Conservation (phyloP, 2,329 filamentous ascomycete species). For the Sphaceloma murrayae region DNA sequence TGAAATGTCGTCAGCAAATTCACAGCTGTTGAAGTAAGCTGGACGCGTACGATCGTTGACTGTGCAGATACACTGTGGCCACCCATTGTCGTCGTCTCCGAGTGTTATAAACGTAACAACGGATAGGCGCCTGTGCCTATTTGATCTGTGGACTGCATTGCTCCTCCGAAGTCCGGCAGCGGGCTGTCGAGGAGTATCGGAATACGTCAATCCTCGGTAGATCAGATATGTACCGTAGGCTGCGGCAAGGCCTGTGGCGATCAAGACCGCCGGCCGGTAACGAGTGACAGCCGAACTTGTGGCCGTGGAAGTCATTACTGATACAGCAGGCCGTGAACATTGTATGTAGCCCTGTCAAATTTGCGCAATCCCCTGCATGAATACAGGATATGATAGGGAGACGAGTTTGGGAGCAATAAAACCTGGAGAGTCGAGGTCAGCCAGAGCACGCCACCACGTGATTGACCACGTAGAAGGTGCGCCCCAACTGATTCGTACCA, state of each 20-base stretch:
- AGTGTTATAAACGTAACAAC: conserved; percentile 7
- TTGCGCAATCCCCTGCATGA: too few species aligned
- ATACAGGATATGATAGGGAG: too few species aligned
- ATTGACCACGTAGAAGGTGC: too few species aligned
- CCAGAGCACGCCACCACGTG: too few species aligned
- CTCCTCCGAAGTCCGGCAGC: conserved; percentile 47
- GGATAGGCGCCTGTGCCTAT: conserved; percentile 6
- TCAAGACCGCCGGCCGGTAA: conserved; percentile 44
- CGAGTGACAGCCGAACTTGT: conserved; percentile 20
- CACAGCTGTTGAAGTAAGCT: conserved; percentile 17
- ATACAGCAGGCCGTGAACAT: too few species aligned
- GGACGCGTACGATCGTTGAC: conserved; percentile 15
- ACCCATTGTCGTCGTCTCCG: not conserved
- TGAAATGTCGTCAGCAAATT: conserved; percentile 13
- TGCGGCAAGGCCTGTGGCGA: conserved; percentile 48
- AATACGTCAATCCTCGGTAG: conserved; percentile 34
- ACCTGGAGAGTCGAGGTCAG: too few species aligned
- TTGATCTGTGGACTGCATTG: conserved; percentile 52
- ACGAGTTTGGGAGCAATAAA: too few species aligned
- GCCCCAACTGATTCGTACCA: too few species aligned
- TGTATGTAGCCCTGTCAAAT: too few species aligned
- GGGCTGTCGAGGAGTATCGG: conserved; percentile 26
- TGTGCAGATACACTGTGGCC: conserved; percentile 5
- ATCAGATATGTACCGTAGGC: conserved; percentile 51
- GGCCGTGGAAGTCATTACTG: conserved; percentile 12